phyloP scores from a whole-genome alignment of 2,329 filamentous ascomycete genomes.

The Trichoderma semiorbis region DNA sequence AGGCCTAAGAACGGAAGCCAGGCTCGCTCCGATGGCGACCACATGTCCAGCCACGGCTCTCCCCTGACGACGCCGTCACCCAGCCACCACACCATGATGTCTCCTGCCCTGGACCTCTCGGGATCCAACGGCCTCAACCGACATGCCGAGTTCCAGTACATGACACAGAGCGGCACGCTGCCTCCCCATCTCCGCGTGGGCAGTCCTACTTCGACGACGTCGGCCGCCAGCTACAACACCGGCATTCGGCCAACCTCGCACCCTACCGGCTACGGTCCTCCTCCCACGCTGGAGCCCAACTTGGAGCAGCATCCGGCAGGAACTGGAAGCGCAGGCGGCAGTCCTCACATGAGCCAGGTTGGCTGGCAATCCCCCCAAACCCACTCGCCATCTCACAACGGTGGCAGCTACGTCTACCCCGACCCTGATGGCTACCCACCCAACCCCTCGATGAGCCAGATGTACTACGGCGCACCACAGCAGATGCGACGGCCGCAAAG shows the following conservation, averaged over 20 bases:
- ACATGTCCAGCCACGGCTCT: constrained; percentile 68
- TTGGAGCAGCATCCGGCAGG: constrained; percentile 71
- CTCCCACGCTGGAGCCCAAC: constrained; percentile 80
- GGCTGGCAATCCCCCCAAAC: constrained; percentile 85
- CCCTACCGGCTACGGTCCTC: constrained; percentile 76
- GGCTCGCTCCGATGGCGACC: constrained; percentile 66
- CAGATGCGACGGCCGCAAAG: constrained; percentile 70
- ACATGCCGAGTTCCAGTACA: constrained; percentile 67
- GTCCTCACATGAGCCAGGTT: constrained; percentile 77
- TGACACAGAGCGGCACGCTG: constrained; percentile 69
- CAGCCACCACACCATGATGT: constrained; percentile 72
- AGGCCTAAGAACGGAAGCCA: constrained; percentile 41
- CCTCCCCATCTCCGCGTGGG: constrained; percentile 77
- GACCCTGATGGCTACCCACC: constrained; percentile 72
- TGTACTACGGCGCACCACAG: constrained; percentile 67
- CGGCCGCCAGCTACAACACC: constrained; percentile 49
- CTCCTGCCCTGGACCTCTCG: constrained; percentile 71
- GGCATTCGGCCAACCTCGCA: constrained; percentile 75
- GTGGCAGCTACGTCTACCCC: constrained; percentile 70
- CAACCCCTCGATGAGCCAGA: constrained; percentile 56
- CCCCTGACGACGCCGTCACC: constrained; percentile 80
- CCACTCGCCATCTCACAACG: constrained; percentile 65
- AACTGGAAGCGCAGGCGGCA: constrained; percentile 68
- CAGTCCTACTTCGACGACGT: constrained; percentile 66
- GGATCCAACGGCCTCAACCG: constrained; percentile 66